These are phyloP conservation scores for Nakazawaea anatomiae DNA, from an alignment of 805 yeast genomes.

Conservation along the genomic window DNA sequence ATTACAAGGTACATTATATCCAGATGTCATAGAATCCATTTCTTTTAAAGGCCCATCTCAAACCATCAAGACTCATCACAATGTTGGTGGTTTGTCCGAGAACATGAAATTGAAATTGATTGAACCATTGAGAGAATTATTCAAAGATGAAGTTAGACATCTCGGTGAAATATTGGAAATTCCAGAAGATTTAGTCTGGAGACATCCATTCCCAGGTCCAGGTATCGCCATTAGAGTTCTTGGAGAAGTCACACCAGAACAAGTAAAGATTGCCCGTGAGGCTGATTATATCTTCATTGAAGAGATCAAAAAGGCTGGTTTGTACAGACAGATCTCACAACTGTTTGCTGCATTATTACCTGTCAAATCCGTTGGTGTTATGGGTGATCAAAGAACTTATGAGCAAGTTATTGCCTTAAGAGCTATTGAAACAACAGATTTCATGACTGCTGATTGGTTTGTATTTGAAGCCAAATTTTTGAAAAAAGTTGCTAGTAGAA, in stretches of 20 bases:
- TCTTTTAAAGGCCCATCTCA: slow-evolving; percentile 99
- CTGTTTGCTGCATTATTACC: slow-evolving; percentile 97
- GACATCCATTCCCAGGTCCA: slow-evolving; percentile 99
- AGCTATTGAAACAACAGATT: slow-evolving; percentile 96
- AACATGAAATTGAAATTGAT: slow-evolving; percentile 97
- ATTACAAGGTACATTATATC: slow-evolving; percentile 95
- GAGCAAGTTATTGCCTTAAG: slow-evolving; percentile 99
- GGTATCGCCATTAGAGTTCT: slow-evolving; percentile 98
- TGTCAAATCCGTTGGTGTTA: slow-evolving; percentile 97
- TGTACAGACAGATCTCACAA: slow-evolving; percentile 89
- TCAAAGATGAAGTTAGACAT: slow-evolving; percentile 98
- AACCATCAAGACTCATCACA: slow-evolving; percentile 98
- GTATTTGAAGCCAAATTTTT: slow-evolving; percentile 88
- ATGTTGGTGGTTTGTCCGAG: slow-evolving; percentile 96
- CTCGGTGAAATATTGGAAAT: slow-evolving; percentile 93
- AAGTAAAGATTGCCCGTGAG: slow-evolving; percentile 94
- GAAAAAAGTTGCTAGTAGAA: slow-evolving; percentile 90
- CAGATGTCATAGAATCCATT: slow-evolving; percentile 97
- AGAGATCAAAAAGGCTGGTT: slow-evolving; percentile 90
- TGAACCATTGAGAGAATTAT: slow-evolving; percentile 97
- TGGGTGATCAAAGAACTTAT: slow-evolving; percentile 99
- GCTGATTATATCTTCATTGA: slow-evolving; percentile 95
- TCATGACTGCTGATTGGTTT: slow-evolving; percentile 99
- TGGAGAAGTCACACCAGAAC: slow-evolving; percentile 92
- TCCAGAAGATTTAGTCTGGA: slow-evolving; percentile 96